These are phyloP conservation scores for Rutstroemia sydowiana DNA, from an alignment of 2,329 filamentous ascomycete species.

Conservation along the genomic window DNA sequence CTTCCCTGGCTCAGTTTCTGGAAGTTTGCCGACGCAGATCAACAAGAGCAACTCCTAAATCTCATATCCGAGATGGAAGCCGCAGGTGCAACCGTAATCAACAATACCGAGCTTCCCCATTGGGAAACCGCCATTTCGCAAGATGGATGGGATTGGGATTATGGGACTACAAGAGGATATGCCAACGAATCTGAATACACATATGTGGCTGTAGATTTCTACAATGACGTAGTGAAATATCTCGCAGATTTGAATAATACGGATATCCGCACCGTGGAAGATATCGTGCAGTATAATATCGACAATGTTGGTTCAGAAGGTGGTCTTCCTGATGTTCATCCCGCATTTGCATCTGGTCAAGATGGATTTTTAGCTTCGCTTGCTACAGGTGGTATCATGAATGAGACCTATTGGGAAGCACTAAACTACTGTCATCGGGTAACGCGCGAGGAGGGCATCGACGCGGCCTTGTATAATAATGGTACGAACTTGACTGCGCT, in stretches of 20 bases:
- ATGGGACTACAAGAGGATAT: conserved; percentile 52
- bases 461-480: conserved; percentile 51
- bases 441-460: conserved; percentile 59
- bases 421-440: conserved; percentile 51
- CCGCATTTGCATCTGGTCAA: conserved; percentile 63
- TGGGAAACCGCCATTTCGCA: conserved; percentile 56
- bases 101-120: conserved; percentile 60
- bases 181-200: conserved; percentile 70
- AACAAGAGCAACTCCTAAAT: conserved; percentile 45
- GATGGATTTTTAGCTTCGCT: conserved; percentile 61
- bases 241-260: conserved; percentile 50
- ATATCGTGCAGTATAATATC: conserved; percentile 58
- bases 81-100: conserved; percentile 61
- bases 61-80: conserved; percentile 46
- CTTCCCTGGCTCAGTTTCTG: conserved; percentile 68
- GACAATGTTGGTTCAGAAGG: conserved; percentile 61
- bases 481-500: conserved; percentile 48
- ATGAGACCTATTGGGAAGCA: conserved; percentile 62
- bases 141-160: conserved; percentile 69
- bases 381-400: conserved; percentile 49
- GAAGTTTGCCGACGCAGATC: conserved; percentile 49
- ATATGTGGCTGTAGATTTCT: conserved; percentile 64
- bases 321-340: conserved; percentile 50
- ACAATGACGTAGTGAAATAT: conserved; percentile 41
- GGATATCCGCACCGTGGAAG: conserved; percentile 46